Evolutionary conservation across 2,329 filamentous ascomycete species (phyloP), one percentile per base, ranked within the genome.

Genomic region (Ophiostoma ulmi): DNA sequence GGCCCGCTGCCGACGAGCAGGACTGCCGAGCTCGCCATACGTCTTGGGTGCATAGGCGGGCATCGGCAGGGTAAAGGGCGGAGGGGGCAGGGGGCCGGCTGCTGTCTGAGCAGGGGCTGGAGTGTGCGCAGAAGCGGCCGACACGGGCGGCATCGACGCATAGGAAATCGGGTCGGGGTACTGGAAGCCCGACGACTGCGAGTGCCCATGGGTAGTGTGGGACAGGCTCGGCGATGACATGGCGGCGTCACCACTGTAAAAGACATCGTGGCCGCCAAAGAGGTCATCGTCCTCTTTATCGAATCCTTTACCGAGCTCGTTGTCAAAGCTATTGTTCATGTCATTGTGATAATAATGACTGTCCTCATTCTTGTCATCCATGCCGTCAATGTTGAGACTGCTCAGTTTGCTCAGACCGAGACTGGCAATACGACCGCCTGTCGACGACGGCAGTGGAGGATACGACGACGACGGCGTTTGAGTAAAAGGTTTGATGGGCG

Each of bases 121-220:
- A 4, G 63, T 64, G 31, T 7, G 36, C 2, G 36, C 36, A 5
- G 65, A 31, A 0, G n/a, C 13, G 14, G 41, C 41, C n/a, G 66
- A 52, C 41, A 68, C 22, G 7, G 65, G 65, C 5, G 65, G 65
- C 65, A 67, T 67, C 10, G 65, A n/a, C 0, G 65, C 65, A n/a
- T 67, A 67, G 20, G 65, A 48, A 22, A 26, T 10, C 5, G 65
- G 63, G 31, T 65, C 63, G 7, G 63, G 63, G 20, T 65, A 65
- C 63, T 22, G 11, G 20, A 35, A 31, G 22, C 22, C 39, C 22
- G 65, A 14, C 3, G 64, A 67, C 64, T 41, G 64, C 31, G 10
- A 2, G 7, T 44, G 31, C 10, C 26, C 61, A 31, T 31, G 31
- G 31, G 31, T 31, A 31, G 17, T 5, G 61, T 36, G 61, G 4